A percentile compares a stretch with the other conserved stretches of the same genome.
Evolutionary conservation across 164 flowering plant species (phyloP).

Genomic region (Liquidambar formosana): DNA sequence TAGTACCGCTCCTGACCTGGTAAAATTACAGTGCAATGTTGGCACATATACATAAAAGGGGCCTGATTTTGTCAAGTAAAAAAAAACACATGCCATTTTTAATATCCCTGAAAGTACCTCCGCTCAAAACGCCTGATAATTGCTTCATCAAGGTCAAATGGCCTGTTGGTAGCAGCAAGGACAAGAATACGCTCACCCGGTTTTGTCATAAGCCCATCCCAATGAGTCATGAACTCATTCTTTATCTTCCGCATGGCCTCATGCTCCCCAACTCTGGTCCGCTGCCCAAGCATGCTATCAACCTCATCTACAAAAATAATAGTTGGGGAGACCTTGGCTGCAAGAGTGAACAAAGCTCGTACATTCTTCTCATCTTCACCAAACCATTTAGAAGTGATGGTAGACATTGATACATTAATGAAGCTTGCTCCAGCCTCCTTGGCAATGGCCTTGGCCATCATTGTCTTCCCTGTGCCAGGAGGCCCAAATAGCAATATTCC

Average conservation of each 20-base stretch:
- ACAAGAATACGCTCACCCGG: slow-evolving; percentile 84
- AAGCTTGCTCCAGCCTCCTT: slow-evolving; percentile 97
- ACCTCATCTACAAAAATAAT: slow-evolving; percentile 96
- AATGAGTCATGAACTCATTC: slow-evolving; percentile 97
- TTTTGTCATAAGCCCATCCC: slow-evolving; percentile 91
- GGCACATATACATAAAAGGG: neutral
- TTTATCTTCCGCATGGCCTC: slow-evolving; percentile 98
- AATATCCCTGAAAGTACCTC: slow-evolving; percentile 45
- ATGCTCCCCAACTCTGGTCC: slow-evolving; percentile 86
- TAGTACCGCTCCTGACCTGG: neutral
- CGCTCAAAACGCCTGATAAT: slow-evolving; percentile 94
- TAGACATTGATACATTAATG: slow-evolving; percentile 97
- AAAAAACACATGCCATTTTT: neutral
- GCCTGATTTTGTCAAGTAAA: neutral
- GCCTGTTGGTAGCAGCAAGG: slow-evolving; percentile 96
- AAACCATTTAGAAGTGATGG: slow-evolving; percentile 97
- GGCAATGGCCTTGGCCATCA: slow-evolving; percentile 98
- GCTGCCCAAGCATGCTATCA: slow-evolving; percentile 97
- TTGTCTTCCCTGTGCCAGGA: slow-evolving; percentile 97
- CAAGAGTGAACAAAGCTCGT: slow-evolving; percentile 83
- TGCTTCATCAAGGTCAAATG: slow-evolving; percentile 98
- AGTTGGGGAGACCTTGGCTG: slow-evolving; percentile 94
- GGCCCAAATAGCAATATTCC: slow-evolving; percentile 95
- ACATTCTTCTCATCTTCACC: slow-evolving; percentile 99
- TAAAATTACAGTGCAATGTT: neutral